Conservation (phyloP, 306 rosid species). For the Citrullus colocynthis region DNA sequence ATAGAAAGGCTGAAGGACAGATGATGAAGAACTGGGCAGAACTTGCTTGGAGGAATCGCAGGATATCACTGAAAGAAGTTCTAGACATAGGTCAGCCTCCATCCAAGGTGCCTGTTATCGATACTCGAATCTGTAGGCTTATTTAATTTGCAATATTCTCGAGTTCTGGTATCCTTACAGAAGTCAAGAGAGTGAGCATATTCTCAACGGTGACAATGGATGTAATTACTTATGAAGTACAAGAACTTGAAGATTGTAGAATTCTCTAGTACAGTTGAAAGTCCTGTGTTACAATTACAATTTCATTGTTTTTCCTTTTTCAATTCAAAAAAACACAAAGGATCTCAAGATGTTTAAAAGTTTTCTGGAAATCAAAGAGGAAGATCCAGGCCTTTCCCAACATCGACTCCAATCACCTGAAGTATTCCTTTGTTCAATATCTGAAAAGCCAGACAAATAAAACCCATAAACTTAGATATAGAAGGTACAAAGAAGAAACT, state of each 20-base stretch:
- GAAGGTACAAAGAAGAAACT: neutral
- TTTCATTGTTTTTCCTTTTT: neutral
- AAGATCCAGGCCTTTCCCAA: constrained; percentile 87
- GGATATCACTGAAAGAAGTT: constrained; percentile 60
- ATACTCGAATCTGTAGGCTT: constrained; percentile 56
- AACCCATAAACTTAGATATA: neutral
- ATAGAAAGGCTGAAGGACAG: constrained; percentile 64
- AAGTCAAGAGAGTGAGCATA: neutral
- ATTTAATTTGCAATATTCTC: constrained; percentile 20
- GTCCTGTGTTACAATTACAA: neutral
- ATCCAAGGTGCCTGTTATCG: constrained; percentile 33
- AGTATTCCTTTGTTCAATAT: constrained; percentile 72
- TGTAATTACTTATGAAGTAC: neutral
- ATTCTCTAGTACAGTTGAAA: constrained; percentile 1
- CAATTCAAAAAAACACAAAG: neutral
- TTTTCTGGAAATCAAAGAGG: constrained; percentile 38
- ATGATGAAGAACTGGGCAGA: constrained; percentile 47
- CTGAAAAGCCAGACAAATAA: constrained; percentile 27
- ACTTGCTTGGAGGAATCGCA: constrained; percentile 42
- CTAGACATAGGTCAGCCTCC: constrained; percentile 38
- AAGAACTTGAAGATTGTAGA: neutral
- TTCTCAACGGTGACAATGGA: neutral
- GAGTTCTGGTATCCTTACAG: constrained; percentile 4
- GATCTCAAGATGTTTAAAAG: neutral
- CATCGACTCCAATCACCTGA: constrained; percentile 72